Base-by-base conservation (phyloP, 2,329 filamentous ascomycete species). In the Aspergillus neoniger region DNA sequence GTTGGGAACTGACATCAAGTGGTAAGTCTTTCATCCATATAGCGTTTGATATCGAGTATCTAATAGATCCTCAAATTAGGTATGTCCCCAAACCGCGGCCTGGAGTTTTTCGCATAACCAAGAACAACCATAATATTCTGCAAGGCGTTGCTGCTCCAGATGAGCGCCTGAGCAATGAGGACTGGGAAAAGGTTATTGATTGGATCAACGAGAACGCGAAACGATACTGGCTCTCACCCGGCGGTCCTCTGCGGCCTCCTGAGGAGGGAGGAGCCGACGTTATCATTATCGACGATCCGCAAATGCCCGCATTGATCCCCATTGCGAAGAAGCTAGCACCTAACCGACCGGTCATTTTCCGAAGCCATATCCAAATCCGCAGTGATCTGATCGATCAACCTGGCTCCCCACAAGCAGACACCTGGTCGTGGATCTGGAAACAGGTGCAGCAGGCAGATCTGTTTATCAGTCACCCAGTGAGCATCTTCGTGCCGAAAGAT, bases 71-170 rank as follows among this genome's bases (percentile, higher is more conserved):
- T 32, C 6, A 38, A 6, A 19, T 38, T 48, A 85, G 83, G 82
- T 86, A 84, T 62, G 91, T 94, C 1, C 91, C 91, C 6, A 92
- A 91, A 73, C 90, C 91, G 21, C 87, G 89, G 54, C 90, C 90
- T 3, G 88, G 89, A 15, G 87, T 94, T 10, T 95, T 95, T 76
- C 84, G 90, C 54, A 89, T 91, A 75, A 95, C 91, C 66, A 95
- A 95, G 78, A 92, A 89, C 66, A 90, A 92, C 67, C 91, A 95
- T 84, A 95, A 95, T 76, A 93, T 94, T 65, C 85, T 95, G 2
- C 91, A 95, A 77, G 91, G 91, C 8, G 91, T 93, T 44, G 86
- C 87, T 43, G 80, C 83, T 25, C 84, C 86, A 0, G 83, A 85
- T 2, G 84, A 91, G 66, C 83, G 86, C n/a, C 81, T 94, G 32